Conservation (phyloP, 306 rosid genomes). For the Rubus parviflorus region DNA sequence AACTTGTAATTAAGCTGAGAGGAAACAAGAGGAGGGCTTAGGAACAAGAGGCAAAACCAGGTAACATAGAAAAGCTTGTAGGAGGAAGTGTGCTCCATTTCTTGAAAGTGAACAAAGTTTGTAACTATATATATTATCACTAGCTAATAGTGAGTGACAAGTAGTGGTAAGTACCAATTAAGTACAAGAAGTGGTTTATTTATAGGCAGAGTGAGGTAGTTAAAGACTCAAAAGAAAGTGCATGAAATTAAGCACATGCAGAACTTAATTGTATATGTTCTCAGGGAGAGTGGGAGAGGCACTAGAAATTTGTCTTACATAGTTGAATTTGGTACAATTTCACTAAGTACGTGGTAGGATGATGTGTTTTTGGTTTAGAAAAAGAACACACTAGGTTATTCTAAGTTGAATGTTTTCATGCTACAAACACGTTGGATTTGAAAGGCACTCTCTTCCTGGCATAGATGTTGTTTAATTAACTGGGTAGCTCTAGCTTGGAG, state of each 20-base stretch:
- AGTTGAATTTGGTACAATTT: constrained; percentile 44
- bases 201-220: constrained; percentile 9
- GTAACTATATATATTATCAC: not conserved
- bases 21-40: constrained; percentile 48
- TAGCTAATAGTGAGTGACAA: constrained; percentile 9
- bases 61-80: constrained; percentile 30
- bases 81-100: constrained; percentile 33
- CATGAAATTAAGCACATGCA: constrained; percentile 12
- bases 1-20: constrained; percentile 69
- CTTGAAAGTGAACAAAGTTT: not conserved
- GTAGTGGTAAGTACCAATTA: constrained; percentile 21
- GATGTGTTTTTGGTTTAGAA: constrained; percentile 20
- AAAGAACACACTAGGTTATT: not conserved
- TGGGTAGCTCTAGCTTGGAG: constrained; percentile 7
- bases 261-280: not conserved
- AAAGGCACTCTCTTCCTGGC: not conserved
- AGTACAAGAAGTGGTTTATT: not conserved
- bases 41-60: constrained; percentile 48
- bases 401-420: constrained; percentile 21
- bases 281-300: constrained; percentile 53
- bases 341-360: constrained; percentile 51
- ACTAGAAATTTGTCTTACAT: constrained; percentile 40
- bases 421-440: constrained; percentile 5
- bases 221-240: not conserved
- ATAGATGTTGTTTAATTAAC: not conserved